Base-by-base conservation (phyloP, 306 rosid genomes). In the Malus asiatica region DNA sequence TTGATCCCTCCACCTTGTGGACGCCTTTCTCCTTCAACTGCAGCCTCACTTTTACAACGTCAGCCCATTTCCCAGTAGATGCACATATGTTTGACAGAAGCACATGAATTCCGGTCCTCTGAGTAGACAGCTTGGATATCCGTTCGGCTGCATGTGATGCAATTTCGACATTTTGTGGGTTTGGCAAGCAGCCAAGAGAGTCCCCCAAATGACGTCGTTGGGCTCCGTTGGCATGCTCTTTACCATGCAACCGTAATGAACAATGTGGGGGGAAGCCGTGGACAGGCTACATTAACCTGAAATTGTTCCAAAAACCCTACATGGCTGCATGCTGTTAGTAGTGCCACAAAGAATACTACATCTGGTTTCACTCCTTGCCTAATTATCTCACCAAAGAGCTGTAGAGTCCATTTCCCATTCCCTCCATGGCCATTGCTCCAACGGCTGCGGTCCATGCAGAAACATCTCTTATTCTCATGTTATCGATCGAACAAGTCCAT, bases 371-470 rank as follows among this genome's bases (percentile, higher is more conserved):
- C 83, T 66, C 84, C 87, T 75, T 81, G 87, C 59, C 77, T 22
- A 22, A 89, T 86, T 93, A 93, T 93, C 75, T 84, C 90, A 27
- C 83, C 76, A 1, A 84, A 91, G 81, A 87, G 87, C 70, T 85
- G 84, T 35, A 88, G 53, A 48, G 97, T 92, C 20, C 75, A 84
- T 72, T 87, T 53, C 48, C 86, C 86, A 69, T 27, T 80, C 96
- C 96, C 71, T 87, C 90, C 87, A 85, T 79, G 62, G 94, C 89
- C 96, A 86, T 87, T 66, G 90, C 89, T 63, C 96, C 88, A n/a
- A 90, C 85, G 80, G 88, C 95, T 76, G 96, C 88, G 46, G 95
- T 90, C 96, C 93, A 93, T 38, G 95, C 90, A 77, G 90, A 86
- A 11, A 88, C 89, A 20, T 93, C 91, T 67, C 72, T 83, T 62